phyloP scores from a whole-genome alignment of 225 moss, liverwort and hornwort genomes.

The Pseudoscleropodium purum region DNA sequence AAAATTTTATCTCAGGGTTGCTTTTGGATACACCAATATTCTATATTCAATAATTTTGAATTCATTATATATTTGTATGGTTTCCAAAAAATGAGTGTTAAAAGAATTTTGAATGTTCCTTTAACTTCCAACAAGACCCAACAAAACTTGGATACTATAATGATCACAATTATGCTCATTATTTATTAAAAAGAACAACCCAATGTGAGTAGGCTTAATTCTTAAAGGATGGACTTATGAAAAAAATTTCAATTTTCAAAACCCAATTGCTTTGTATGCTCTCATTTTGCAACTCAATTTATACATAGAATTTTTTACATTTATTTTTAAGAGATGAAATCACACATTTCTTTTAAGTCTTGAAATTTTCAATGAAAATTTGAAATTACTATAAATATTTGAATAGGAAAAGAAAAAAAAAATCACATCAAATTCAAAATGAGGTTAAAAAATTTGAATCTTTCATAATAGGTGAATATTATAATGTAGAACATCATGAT shows the following conservation, averaged over 20 bases:
- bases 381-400: not conserved
- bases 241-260: not conserved
- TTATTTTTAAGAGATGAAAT: not conserved
- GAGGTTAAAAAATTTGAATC: not conserved
- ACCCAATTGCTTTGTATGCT: not conserved
- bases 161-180: not conserved
- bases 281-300: not conserved
- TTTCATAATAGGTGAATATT: not conserved
- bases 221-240: not conserved
- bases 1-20: not conserved
- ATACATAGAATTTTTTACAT: not conserved
- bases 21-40: not conserved
- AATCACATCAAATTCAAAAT: not conserved
- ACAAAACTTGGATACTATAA: not conserved
- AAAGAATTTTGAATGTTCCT: not conserved
- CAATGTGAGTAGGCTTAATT: not conserved
- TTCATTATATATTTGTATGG: not conserved
- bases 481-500: not conserved
- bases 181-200: not conserved
- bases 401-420: not conserved
- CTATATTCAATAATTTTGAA: not conserved
- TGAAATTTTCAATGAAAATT: not conserved
- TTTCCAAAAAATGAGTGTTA: not conserved
- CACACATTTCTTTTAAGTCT: not conserved
- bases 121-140: not conserved